Base-by-base conservation (phyloP, 2,329 filamentous ascomycete genomes). In the Paradendryphiella salina region DNA sequence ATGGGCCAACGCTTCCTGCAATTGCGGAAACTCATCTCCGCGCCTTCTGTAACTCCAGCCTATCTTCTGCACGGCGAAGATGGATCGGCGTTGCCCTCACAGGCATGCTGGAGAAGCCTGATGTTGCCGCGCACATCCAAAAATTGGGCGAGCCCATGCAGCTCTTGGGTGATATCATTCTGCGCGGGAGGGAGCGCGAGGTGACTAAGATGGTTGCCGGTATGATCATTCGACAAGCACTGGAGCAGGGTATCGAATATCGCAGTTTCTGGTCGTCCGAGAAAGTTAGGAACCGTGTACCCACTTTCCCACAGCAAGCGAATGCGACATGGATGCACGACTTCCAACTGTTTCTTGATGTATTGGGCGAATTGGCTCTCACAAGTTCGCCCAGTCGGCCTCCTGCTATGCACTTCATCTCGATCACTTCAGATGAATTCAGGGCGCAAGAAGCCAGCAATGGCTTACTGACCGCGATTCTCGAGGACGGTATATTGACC, bases 31-130 rank as follows among this genome's bases (percentile, higher is more conserved):
- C 52, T n/a, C 70, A 65, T 37, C 41, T 72, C 11, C 46, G 42
- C 29, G 61, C 63, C 13, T 72, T 72, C 44, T 68, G 61, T 56
- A 52, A 66, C 32, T 36, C 42, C 21, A 39, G 10, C 7, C 40
- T 31, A 15, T 64, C 65, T 10, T 20, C 50, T 13, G 36, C 34
- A 15, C 61, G 57, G 28, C 59, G 69, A 46, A 59, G 69, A 62
- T 73, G 68, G 67, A 47, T 63, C 38, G 70, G 70, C 10, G 41
- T 73, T 3, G 55, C 61, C n/a, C 54, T 73, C n/a, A 50, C 50
- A 26, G 61, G 52, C 7, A 65, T 71, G 56, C 53, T 73, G 15
- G 44, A 56, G 33, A 50, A 50, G 18, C 26, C 48, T 6, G 26
- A 38, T 17, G 60, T 67, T 13, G 51, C 52, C 14, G 37, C 58